Evolutionary conservation across 2,329 filamentous ascomycete species (phyloP).

Genomic region (Esteya vermicola): DNA sequence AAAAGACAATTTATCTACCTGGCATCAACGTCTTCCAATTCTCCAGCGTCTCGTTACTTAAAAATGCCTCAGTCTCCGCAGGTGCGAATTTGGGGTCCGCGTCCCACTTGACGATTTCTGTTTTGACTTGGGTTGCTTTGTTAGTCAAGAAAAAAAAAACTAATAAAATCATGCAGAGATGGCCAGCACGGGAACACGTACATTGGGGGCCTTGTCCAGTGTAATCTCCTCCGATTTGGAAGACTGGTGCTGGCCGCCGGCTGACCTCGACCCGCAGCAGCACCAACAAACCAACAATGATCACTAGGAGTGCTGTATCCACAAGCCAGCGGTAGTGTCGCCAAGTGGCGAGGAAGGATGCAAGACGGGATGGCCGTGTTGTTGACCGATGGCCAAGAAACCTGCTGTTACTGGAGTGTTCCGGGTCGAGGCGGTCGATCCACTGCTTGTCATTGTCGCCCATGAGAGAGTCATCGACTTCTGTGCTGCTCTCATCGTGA

Average conservation of each 20-base stretch:
- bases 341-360: conserved; percentile 2
- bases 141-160: not conserved
- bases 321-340: conserved; percentile 18
- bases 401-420: conserved; percentile 3
- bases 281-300: conserved; percentile 17
- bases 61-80: conserved; percentile 23
- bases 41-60: conserved; percentile 19
- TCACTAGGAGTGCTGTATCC: conserved; percentile 17
- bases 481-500: conserved; percentile 14
- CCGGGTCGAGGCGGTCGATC: conserved; percentile 7
- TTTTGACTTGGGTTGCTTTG: conserved; percentile 17
- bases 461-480: conserved; percentile 21
- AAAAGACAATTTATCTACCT: conserved; percentile 12
- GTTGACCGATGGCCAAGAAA: conserved; percentile 6
- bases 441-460: conserved; percentile 17
- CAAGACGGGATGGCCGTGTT: not conserved
- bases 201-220: conserved; percentile 21
- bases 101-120: conserved; percentile 22
- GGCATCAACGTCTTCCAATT: conserved; percentile 27
- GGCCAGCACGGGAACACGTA: conserved; percentile 7
- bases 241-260: conserved; percentile 3
- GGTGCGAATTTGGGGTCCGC: conserved; percentile 24
- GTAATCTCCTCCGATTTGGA: conserved; percentile 24
- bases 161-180: not conserved
- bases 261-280: conserved; percentile 8